Base-by-base conservation (phyloP, 2,329 filamentous ascomycete species). In the Colletotrichum sp. region DNA sequence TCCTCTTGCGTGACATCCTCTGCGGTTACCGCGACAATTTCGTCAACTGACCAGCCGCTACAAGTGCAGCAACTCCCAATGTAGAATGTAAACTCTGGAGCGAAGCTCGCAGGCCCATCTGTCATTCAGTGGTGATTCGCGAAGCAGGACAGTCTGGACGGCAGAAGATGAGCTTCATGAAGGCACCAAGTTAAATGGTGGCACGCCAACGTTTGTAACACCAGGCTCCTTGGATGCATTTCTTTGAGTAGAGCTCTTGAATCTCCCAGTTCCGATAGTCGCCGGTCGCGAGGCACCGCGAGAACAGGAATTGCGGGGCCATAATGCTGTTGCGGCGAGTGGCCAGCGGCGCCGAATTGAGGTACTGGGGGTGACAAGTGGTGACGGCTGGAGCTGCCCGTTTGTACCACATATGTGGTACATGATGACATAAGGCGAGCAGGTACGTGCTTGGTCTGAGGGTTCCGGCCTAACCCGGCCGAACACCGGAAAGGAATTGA, bases 151-250 rank as follows among this genome's bases (percentile, higher is more conserved):
- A 21, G 48, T 55, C n/a, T 26, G 13, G 34, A 16, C 34, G 10
- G 48, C 48, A 55, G 5, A 12, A 24, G 1, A 24, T 55, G 13
- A 55, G n/a, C n/a, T 55, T 24, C 2, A 55, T 24, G 24, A 3
- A 1, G 13, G n/a, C 24, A 55, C n/a, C n/a, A 4, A 24, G 0
- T 21, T 55, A 0, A 21, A 0, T 24, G 13, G 24, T 55, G 7
- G n/a, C 7, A 7, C 48, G 48, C 48, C 13, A 55, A 55, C 24
- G 13, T 55, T 24, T 24, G 4, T 3, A 55, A 13, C 4, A 55
- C 24, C 24, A 55, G 48, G 48, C n/a, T 55, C 2, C n/a, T 55
- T 55, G 13, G n/a, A 55, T 55, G 24, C n/a, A 7, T 55, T 55
- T 55, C 52, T 26, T 55, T 8, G 7, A 55, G 52, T 13, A 26